Evolutionary conservation across 345 rosid species (phyloP), one percentile per base, ranked within the genome.

Genomic region (Firmiana major): DNA sequence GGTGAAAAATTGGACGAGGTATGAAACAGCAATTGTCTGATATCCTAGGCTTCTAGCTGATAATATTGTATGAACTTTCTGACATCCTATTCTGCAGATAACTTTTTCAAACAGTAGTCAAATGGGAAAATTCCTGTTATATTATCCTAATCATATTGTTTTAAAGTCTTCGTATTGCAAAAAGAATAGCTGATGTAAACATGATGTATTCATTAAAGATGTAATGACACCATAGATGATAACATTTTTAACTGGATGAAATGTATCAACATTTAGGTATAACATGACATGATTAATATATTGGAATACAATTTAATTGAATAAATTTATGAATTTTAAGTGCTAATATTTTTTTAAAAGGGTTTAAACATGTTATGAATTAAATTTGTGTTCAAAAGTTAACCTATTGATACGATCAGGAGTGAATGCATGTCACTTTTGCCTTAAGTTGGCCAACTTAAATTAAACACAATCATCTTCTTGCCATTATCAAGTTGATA

Each of bases 1-100:
- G 90, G 90, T 58, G 86, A 87, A 24, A 91, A 79, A 77, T 79
- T 90, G 43, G 95, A 93, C 54, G 93, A 90, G 97, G 99, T 96
- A 88, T 62, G 81, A 26, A 42, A 38, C 28, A n/a, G 19, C 62
- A 55, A 68, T 79, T 1, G 68, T 80, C 58, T 62, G 46, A 64
- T 74, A 53, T 36, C 42, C 3, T 2, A 31, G 34, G 34, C 34
- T 31, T 31, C 63, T 45, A 40, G 58, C 54, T 53, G 42, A 42
- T 38, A 53, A 66, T 55, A 51, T n/a, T n/a, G 65, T 28, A 6
- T 67, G 9, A 12, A 26, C 54, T 54, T 71, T 4, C 13, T 42
- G 7, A 5, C 57, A 40, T 38, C 77, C 77, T 22, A 36, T 34
- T 36, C 36, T 55, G 28, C 19, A 2, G n/a, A 5, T 9, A 51